Evolutionary conservation across 2,329 filamentous ascomycete genomes (phyloP).

Genomic region (Xenoacremonium recifei): DNA sequence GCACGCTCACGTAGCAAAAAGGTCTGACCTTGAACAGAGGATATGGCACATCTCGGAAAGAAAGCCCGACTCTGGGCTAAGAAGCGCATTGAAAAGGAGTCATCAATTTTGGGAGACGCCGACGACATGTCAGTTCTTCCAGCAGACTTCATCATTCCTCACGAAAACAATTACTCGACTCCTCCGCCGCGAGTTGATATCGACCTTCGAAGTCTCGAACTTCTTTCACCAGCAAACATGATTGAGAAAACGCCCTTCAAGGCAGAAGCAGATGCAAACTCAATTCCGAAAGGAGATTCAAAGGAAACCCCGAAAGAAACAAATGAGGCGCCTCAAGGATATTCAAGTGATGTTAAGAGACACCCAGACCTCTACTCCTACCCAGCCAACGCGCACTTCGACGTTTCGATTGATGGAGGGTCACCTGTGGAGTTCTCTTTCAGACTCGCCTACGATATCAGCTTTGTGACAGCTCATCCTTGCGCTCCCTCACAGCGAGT

Average conservation of each 20-base stretch:
- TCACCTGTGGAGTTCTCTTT: constrained; percentile 42
- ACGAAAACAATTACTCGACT: constrained; percentile 52
- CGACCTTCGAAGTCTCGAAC: constrained; percentile 49
- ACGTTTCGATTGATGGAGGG: constrained; percentile 37
- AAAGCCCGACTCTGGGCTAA: constrained; percentile 64
- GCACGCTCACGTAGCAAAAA: too few relatives aligned
- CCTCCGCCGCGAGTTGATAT: constrained; percentile 48
- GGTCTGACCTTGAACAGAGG: too few relatives aligned
- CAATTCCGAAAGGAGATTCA: too few relatives aligned
- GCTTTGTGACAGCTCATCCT: constrained; percentile 65
- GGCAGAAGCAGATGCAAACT: too few relatives aligned
- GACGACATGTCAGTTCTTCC: constrained; percentile 54
- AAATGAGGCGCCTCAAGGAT: constrained; percentile 25
- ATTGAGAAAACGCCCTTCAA: constrained; percentile 44
- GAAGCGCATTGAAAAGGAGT: constrained; percentile 56
- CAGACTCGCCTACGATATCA: constrained; percentile 55
- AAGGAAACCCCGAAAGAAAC: constrained; percentile 37
- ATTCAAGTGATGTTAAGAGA: constrained; percentile 15
- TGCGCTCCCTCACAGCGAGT: constrained; percentile 58
- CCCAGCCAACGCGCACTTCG: constrained; percentile 35
- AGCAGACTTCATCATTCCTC: constrained; percentile 62
- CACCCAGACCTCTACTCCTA: constrained; percentile 33
- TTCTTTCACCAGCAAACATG: constrained; percentile 44
- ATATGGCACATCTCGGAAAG: constrained; percentile 48
- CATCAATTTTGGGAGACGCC: constrained; percentile 57